These are phyloP conservation scores for Colletotrichum musae DNA, from an alignment of 2,329 filamentous ascomycete species.

Conservation along the genomic window DNA sequence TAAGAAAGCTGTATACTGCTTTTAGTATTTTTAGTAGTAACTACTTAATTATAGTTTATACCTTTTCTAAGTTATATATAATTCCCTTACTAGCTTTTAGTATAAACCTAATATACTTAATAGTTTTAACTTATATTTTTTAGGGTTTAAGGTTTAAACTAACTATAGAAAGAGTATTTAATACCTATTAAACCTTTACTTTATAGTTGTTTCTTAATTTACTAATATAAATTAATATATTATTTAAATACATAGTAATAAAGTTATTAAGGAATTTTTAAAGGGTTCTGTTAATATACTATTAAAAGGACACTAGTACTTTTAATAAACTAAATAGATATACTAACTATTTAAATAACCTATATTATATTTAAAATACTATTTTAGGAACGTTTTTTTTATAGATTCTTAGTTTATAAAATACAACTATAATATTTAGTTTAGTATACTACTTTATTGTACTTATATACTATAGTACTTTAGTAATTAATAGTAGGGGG, in stretches of 20 bases:
- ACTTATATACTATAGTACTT: neutral
- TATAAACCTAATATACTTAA: slow-evolving; percentile 8
- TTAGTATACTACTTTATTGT: neutral
- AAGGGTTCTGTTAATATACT: slow-evolving; percentile 43
- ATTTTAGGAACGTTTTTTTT: slow-evolving; percentile 51
- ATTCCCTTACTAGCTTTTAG: slow-evolving; percentile 6
- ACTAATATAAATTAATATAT: slow-evolving; percentile 40
- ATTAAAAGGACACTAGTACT: slow-evolving; percentile 37
- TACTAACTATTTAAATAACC: slow-evolving; percentile 52
- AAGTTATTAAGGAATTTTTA: slow-evolving; percentile 43
- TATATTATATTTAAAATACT: slow-evolving; percentile 50
- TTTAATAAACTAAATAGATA: slow-evolving; percentile 47
- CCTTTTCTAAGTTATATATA: neutral
- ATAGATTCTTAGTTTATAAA: slow-evolving; percentile 51
- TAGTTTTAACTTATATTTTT: slow-evolving; percentile 13
- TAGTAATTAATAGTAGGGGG: neutral
- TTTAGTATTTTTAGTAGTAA: neutral
- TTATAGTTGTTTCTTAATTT: slow-evolving; percentile 21
- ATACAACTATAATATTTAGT: slow-evolving; percentile 44
- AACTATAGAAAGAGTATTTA: neutral
- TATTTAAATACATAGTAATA: slow-evolving; percentile 42
- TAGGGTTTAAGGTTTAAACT: neutral
- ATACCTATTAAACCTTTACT: neutral
- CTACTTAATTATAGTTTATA: neutral
- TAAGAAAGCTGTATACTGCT: neutral